Conservation (phyloP, 1,139 yeast species). For the Lodderomyces parapsilosis region DNA sequence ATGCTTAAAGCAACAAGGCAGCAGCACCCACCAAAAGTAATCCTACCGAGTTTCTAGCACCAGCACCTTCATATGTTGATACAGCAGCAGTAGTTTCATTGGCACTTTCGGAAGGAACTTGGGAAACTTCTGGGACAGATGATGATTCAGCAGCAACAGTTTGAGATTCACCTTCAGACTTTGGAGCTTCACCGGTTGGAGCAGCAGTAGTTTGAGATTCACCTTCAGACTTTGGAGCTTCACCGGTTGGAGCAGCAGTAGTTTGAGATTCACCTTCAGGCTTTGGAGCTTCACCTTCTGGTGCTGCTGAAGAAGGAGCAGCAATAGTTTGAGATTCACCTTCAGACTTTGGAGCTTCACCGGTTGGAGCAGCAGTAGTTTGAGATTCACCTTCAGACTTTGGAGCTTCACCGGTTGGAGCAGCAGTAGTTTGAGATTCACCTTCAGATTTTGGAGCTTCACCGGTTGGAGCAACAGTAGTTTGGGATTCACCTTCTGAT, state of each 20-base stretch:
- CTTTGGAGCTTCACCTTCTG: constrained; percentile 6
- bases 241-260: neutral
- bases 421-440: neutral
- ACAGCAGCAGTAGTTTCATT: constrained; percentile 4
- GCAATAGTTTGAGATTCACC: neutral
- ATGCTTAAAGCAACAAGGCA: constrained; percentile 9
- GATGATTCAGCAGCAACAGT: neutral
- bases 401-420: constrained; percentile 3
- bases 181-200: constrained; percentile 2
- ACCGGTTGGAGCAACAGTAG: neutral
- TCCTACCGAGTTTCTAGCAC: constrained; percentile 10
- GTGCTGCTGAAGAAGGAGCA: neutral
- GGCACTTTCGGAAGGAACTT: constrained; percentile 3
- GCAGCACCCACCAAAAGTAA: constrained; percentile 11
- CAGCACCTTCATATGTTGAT: constrained; percentile 8
- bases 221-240: neutral
- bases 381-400: neutral
- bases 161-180: neutral
- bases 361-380: constrained; percentile 8
- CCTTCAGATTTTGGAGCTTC: neutral
- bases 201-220: neutral
- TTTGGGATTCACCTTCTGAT: neutral
- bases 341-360: constrained; percentile 13
- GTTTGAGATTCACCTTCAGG: neutral
- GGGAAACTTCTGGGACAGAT: neutral